phyloP scores from a whole-genome alignment of 2,329 filamentous ascomycete genomes.

The Exophiala dermatitidis region DNA sequence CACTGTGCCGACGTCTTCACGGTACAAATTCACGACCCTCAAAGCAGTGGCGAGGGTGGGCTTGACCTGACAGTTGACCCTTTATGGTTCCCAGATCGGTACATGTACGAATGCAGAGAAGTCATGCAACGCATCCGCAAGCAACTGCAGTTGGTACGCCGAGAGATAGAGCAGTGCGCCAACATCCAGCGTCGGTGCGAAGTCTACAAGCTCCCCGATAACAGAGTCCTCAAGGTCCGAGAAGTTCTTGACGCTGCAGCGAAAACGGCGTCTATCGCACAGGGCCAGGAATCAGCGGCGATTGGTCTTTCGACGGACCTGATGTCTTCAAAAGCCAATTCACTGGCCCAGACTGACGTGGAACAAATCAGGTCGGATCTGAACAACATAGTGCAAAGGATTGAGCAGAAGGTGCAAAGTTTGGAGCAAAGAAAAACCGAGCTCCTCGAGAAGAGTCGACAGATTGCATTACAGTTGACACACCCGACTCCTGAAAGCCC shows the following conservation, averaged over 20 bases:
- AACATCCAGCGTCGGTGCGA: conserved; percentile 20
- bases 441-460: conserved; percentile 35
- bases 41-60: conserved; percentile 30
- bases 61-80: conserved; percentile 47
- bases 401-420: conserved; percentile 39
- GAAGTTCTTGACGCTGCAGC: conserved; percentile 23
- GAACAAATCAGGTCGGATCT: conserved; percentile 33
- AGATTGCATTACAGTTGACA: conserved; percentile 43
- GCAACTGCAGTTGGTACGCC: conserved; percentile 29
- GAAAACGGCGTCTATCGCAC: conserved; percentile 32
- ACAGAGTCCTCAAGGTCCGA: conserved; percentile 18
- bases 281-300: conserved; percentile 17
- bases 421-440: conserved; percentile 35
- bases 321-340: conserved; percentile 5
- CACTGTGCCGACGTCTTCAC: conserved; percentile 50
- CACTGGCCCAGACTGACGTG: conserved; percentile 7
- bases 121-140: conserved; percentile 43
- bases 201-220: conserved; percentile 14
- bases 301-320: conserved; percentile 5
- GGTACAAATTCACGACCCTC: conserved; percentile 37
- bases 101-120: conserved; percentile 47
- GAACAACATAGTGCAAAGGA: conserved; percentile 32
- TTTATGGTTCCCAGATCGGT: conserved; percentile 53
- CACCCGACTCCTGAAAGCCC: conserved; percentile 37
- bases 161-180: conserved; percentile 20